Conservation (phyloP, 2,329 filamentous ascomycete species). For the Paramyrothecium roridum region DNA sequence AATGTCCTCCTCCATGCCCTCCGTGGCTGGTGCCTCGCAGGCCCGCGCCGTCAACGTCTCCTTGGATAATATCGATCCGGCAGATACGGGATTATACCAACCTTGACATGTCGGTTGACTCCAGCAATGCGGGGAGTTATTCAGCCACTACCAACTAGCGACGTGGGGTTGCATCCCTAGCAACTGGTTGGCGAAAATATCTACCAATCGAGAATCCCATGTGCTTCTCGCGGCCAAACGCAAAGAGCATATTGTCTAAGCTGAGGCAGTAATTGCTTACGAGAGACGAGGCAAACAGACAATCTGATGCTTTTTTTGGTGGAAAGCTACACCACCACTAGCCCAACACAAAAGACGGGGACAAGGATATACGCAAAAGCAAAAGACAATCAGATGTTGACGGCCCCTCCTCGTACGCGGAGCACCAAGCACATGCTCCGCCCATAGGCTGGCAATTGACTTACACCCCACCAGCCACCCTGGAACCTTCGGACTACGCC, state of each 20-base stretch:
- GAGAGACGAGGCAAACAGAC: too few relatives aligned
- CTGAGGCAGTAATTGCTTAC: too few relatives aligned
- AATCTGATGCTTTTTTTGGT: too few relatives aligned
- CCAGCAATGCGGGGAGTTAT: not conserved
- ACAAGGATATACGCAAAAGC: not conserved
- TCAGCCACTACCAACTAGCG: not conserved
- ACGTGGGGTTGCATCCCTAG: too few relatives aligned
- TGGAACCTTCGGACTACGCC: not conserved
- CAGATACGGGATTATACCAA: not conserved
- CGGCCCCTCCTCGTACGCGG: not conserved
- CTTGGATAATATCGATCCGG: not conserved
- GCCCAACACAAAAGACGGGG: not conserved
- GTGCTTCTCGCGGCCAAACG: too few relatives aligned
- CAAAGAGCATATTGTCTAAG: too few relatives aligned
- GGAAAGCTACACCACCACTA: too few relatives aligned
- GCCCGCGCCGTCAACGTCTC: not conserved
- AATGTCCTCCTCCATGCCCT: slow-evolving; percentile 18
- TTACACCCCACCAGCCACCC: not conserved
- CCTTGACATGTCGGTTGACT: not conserved
- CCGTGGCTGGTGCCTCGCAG: not conserved
- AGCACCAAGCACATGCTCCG: not conserved
- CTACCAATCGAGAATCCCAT: too few relatives aligned
- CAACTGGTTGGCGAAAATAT: too few relatives aligned
- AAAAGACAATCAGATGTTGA: not conserved
- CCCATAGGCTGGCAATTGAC: not conserved